These are phyloP conservation scores for Dactylellina leptospora DNA, from an alignment of 2,329 filamentous ascomycete genomes.

Conservation along the genomic window DNA sequence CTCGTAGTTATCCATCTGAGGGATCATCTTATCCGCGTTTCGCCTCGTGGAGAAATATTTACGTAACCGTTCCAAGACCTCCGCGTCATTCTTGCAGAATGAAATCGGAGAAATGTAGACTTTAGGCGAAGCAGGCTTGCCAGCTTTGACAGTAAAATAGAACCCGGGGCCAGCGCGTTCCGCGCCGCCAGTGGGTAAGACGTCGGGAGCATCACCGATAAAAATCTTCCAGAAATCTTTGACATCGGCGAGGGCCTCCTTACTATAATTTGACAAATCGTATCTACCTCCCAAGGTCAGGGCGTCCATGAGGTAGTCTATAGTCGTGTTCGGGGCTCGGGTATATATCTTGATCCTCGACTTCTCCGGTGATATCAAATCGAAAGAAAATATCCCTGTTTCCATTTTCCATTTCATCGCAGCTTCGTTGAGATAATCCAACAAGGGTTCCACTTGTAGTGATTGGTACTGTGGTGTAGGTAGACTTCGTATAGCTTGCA, in stretches of 20 bases:
- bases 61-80: conserved; percentile 54
- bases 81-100: conserved; percentile 56
- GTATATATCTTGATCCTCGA: conserved; percentile 57
- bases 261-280: conserved; percentile 38
- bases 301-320: conserved; percentile 57
- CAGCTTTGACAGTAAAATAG: conserved; percentile 56
- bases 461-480: conserved; percentile 54
- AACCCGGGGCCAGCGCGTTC: conserved; percentile 56
- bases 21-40: conserved; percentile 38
- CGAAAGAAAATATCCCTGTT: conserved; percentile 56
- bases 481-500: conserved; percentile 54
- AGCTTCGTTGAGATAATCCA: conserved; percentile 55
- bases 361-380: conserved; percentile 53
- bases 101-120: conserved; percentile 56
- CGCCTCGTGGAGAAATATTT: conserved; percentile 54
- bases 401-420: conserved; percentile 55
- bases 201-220: conserved; percentile 54
- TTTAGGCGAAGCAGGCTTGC: conserved; percentile 55
- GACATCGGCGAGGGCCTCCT: conserved; percentile 54
- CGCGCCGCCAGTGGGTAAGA: conserved; percentile 51
- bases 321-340: conserved; percentile 54
- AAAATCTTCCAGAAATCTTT: conserved; percentile 56
- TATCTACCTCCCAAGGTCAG: conserved; percentile 55
- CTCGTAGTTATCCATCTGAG: conserved; percentile 55
- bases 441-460: conserved; percentile 54